These are phyloP conservation scores for Phytophthora hibernalis DNA, from an alignment of 352 stramenopile genomes.

Conservation along the genomic window DNA sequence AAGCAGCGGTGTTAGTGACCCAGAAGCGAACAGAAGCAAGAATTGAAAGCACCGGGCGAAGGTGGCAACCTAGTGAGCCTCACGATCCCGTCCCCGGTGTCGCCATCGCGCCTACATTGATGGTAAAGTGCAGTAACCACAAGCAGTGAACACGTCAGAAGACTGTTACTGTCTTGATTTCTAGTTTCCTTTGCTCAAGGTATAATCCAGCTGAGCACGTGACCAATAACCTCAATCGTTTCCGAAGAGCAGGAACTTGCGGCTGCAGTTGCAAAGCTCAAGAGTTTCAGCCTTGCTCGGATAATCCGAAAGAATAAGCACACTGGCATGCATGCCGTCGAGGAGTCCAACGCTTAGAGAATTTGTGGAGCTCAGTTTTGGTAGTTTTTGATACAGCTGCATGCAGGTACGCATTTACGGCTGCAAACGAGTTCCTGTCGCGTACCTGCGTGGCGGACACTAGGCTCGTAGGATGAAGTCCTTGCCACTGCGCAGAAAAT, in stretches of 20 bases:
- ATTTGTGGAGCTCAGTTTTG: too few relatives aligned
- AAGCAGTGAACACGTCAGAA: constrained; percentile 29
- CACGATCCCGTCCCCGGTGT: constrained; percentile 8
- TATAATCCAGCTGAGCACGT: constrained; percentile 11
- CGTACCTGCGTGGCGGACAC: constrained; percentile 5
- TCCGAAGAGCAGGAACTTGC: background rate
- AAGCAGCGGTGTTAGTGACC: constrained; percentile 18
- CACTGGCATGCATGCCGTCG: background rate
- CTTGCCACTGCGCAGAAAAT: constrained; percentile 10
- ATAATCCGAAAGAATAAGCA: constrained; percentile 9
- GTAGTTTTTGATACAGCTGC: too few relatives aligned
- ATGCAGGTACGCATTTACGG: too few relatives aligned
- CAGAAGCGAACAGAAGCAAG: constrained; percentile 23
- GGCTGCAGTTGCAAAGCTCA: too few relatives aligned
- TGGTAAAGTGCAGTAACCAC: constrained; percentile 40
- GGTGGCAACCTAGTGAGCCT: background rate
- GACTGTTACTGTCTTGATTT: constrained; percentile 5
- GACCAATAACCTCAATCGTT: background rate
- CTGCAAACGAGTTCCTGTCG: background rate
- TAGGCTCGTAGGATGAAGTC: constrained; percentile 5
- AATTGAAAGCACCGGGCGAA: constrained; percentile 21
- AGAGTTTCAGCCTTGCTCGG: constrained; percentile 1
- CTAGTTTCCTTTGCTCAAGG: background rate
- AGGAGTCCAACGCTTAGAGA: background rate
- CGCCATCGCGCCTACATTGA: constrained; percentile 24